Conservation (phyloP, 2,329 filamentous ascomycete genomes). For the Rhynchosporium secalis region DNA sequence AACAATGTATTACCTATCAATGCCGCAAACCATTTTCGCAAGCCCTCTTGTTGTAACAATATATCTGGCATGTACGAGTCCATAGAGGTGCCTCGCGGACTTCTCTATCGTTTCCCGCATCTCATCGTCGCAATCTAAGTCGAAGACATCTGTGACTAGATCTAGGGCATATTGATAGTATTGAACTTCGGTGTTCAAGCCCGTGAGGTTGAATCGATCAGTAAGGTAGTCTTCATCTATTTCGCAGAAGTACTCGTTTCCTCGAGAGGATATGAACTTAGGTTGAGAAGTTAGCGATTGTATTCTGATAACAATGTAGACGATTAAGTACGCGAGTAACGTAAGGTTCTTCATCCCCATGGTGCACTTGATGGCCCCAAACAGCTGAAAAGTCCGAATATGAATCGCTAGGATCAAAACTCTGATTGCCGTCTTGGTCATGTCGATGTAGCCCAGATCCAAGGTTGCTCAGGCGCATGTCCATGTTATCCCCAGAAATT, state of each 20-base stretch:
- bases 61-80: slow-evolving; percentile 92
- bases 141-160: slow-evolving; percentile 96
- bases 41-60: slow-evolving; percentile 94
- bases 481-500: neutral
- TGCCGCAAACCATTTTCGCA: slow-evolving; percentile 83
- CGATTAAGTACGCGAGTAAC: slow-evolving; percentile 1
- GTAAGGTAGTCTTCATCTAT: slow-evolving; percentile 99
- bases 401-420: neutral
- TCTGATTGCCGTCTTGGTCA: neutral
- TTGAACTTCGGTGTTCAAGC: slow-evolving; percentile 93
- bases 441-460: neutral
- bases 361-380: slow-evolving; percentile 1
- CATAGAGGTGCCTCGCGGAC: slow-evolving; percentile 91
- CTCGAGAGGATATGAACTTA: slow-evolving; percentile 97
- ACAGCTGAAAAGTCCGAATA: slow-evolving; percentile 5
- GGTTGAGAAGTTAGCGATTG: slow-evolving; percentile 29
- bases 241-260: slow-evolving; percentile 99
- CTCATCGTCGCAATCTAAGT: slow-evolving; percentile 97
- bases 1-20: neutral
- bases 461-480: neutral
- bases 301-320: neutral
- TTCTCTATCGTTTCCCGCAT: slow-evolving; percentile 98
- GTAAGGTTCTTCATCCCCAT: slow-evolving; percentile 1
- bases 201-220: slow-evolving; percentile 96
- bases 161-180: slow-evolving; percentile 99